Evolutionary conservation across 177 flowering plant species (phyloP), one percentile per base, ranked within the genome.

Genomic region (Vitis hybrid): DNA sequence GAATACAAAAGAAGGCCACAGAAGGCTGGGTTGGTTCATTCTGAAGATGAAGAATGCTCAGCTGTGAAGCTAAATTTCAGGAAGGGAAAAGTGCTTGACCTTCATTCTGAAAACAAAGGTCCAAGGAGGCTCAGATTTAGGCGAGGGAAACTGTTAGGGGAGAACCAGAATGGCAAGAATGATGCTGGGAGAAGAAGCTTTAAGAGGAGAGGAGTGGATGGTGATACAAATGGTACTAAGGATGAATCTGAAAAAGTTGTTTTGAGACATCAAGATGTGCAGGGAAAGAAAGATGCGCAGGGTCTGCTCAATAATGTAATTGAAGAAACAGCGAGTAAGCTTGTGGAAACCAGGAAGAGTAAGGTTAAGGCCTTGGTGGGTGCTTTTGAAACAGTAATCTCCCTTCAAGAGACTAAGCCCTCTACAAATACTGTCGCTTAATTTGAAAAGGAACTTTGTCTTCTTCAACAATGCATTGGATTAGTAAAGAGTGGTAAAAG

Each of bases 331-430:
- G 98, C 97, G n/a, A 94, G 89, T 78, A 92, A 89, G 82, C 94
- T 95, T 10, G 99, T 82, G 3, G 88, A 86, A 75, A 84, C 86
- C 49, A 83, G 92, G 87, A 95, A 89, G 75, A 94, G 98, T 73
- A 95, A 94, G 84, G 99, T 95, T 44, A 89, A 89, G 82, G 99
- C 99, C 13, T 80, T 95, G 85, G 99, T 95, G 51, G 97, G 99
- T 70, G 99, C 99, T 69, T 95, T 95, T 71, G 99, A 95, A 75
- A 89, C 97, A 3, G 97, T 95, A 14, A 95, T 95, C 66, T 91
- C 92, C 19, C 95, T 94, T 51, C 98, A 89, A 76, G 95, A 93
- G 62, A 60, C 70, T 50, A 88, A 89, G 71, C 85, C 92, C 60
- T 55, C 84, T 70, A 57, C 80, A 53, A 73, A 56, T 54, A 49